Percentiles rank a stretch among this genome's conserved stretches.
phyloP scores from a whole-genome alignment of 441 rosid genomes.

The Iberis amara region DNA sequence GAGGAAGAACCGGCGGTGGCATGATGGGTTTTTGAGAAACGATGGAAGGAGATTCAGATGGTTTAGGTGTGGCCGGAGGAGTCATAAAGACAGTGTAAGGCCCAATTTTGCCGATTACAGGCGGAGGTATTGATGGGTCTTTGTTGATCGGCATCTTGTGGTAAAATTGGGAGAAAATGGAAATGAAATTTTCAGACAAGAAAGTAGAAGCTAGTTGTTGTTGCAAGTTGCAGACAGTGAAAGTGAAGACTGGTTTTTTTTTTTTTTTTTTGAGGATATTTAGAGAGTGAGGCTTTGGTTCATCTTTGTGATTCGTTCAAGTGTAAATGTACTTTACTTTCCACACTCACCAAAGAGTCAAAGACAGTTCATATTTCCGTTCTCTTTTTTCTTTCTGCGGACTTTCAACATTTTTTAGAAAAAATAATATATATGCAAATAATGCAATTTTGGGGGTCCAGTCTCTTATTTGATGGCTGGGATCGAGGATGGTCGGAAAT shows the following conservation, averaged over 20 bases:
- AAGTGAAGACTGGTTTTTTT: constrained; percentile 24
- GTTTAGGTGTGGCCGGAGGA: constrained; percentile 82
- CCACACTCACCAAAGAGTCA: constrained; percentile 26
- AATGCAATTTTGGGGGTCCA: too few species aligned
- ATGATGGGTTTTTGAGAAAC: constrained; percentile 42
- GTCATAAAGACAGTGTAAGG: constrained; percentile 96
- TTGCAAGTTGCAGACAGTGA: constrained; percentile 26
- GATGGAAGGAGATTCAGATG: constrained; percentile 34
- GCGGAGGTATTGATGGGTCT: constrained; percentile 67
- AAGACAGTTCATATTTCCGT: background rate
- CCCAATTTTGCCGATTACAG: constrained; percentile 92
- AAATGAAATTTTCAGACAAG: constrained; percentile 19
- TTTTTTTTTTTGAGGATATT: background rate
- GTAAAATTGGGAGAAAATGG: constrained; percentile 3
- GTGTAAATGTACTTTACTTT: constrained; percentile 33
- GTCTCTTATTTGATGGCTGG: too few species aligned
- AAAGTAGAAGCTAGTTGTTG: background rate
- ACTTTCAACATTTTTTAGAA: too few species aligned
- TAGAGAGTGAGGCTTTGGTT: constrained; percentile 26
- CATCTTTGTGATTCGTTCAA: background rate
- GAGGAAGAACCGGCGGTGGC: constrained; percentile 64
- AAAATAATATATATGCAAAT: too few species aligned
- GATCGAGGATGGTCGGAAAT: too few species aligned
- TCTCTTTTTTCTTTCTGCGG: too few species aligned
- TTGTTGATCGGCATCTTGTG: constrained; percentile 63